Evolutionary conservation across 768 basidiomycete species (phyloP).

Genomic region (Naematelia encephala): DNA sequence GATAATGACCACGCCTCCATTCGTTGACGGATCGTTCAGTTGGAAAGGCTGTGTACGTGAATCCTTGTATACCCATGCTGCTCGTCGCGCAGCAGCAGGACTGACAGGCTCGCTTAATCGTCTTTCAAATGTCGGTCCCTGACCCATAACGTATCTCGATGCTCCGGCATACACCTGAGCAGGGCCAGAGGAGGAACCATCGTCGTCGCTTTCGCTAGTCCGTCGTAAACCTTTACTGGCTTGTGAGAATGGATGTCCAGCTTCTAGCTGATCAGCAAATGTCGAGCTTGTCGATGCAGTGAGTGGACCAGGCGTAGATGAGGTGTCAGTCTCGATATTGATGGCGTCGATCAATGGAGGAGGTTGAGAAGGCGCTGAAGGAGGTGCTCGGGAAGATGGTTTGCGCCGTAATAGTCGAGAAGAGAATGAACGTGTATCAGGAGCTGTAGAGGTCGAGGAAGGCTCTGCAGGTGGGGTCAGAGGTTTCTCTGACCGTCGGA

Average conservation of each 20-base stretch:
- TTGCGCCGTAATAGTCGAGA: constrained; percentile 26
- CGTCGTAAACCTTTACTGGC: neutral
- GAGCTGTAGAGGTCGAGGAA: neutral
- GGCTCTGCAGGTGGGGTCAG: neutral
- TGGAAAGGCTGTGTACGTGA: neutral
- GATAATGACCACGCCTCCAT: neutral
- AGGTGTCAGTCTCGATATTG: neutral
- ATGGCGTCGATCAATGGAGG: neutral
- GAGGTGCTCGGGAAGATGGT: constrained; percentile 12
- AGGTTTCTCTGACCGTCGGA: neutral
- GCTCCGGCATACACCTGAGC: neutral
- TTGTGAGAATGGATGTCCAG: neutral
- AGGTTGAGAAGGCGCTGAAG: constrained; percentile 1
- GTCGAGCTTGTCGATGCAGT: neutral
- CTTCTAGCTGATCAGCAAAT: neutral
- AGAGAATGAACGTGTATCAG: constrained; percentile 5
- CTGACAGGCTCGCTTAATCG: neutral
- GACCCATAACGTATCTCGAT: too few species aligned
- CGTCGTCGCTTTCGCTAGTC: neutral
- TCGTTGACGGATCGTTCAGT: neutral
- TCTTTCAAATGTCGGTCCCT: neutral
- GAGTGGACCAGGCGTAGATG: neutral
- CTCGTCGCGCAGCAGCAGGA: neutral
- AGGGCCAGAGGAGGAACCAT: neutral
- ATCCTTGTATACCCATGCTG: neutral